Percentiles rank a stretch among this genome's conserved stretches.
phyloP scores from a whole-genome alignment of 805 yeast species.

The Spathaspora girioi region DNA sequence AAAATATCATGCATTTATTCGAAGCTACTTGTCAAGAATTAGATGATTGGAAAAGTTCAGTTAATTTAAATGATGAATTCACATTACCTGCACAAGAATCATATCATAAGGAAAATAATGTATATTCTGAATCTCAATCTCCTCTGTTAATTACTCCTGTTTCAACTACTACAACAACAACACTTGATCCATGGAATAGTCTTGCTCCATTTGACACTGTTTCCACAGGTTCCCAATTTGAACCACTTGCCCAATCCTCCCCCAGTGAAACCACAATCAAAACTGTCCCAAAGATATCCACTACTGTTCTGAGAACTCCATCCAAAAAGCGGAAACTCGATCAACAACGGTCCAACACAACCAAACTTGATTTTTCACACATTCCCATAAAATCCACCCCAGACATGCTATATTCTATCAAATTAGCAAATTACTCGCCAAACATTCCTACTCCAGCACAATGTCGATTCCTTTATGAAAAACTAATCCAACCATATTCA shows the following conservation, averaged over 20 bases:
- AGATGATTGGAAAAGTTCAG: constrained; percentile 5
- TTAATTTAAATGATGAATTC: not conserved
- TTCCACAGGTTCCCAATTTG: not conserved
- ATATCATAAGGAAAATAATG: not conserved
- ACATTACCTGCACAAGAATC: not conserved
- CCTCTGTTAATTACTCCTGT: not conserved
- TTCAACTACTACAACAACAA: not conserved
- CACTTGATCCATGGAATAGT: not conserved
- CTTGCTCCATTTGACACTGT: not conserved
- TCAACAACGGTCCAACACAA: not conserved
- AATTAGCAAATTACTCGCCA: not conserved
- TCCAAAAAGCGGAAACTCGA: not conserved
- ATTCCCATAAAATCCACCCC: constrained; percentile 4
- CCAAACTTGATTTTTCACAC: constrained; percentile 5
- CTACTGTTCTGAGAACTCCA: not conserved
- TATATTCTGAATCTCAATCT: not conserved
- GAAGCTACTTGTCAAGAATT: constrained; percentile 9
- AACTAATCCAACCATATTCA: constrained; percentile 5
- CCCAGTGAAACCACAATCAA: constrained; percentile 1
- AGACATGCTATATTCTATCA: constrained; percentile 2
- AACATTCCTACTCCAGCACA: constrained; percentile 3
- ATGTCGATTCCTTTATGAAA: constrained; percentile 2
- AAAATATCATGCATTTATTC: constrained; percentile 1
- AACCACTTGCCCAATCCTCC: not conserved
- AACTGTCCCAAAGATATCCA: not conserved